Evolutionary conservation across 306 rosid species (phyloP), one percentile per base, ranked within the genome.

Genomic region (Adenanthera pavonina): DNA sequence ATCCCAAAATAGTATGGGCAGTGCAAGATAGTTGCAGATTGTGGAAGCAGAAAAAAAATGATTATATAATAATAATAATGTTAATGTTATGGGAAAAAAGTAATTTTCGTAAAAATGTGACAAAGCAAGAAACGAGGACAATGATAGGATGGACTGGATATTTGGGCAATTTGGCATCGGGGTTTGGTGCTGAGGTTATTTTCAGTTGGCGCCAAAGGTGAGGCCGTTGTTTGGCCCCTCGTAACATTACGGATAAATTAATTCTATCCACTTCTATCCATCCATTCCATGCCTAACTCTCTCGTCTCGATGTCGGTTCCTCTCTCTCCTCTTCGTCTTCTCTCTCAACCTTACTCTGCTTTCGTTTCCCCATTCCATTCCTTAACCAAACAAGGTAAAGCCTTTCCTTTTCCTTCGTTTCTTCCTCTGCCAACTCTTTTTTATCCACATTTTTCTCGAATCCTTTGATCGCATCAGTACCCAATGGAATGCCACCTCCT

Each of bases 171-270:
- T 69, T 71, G 72, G 40, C 6, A 48, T 61, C 62, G 19, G 68
- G 78, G 53, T 3, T 59, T n/a, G 35, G 40, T 12, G 49, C 14
- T 64, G 76, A 1, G 17, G 61, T 74, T 30, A 44, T 56, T 34
- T n/a, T 46, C 62, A 17, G 51, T 75, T 81, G 76, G 76, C 72
- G 77, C 85, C 77, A 75, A 76, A 34, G 41, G 76, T 43, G 14
- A 17, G 8, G 77, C n/a, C 59, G 75, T 68, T 47, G 80, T 75
- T 75, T 71, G 33, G 76, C n/a, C 44, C 80, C 84, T 47, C 14
- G 57, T 12, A 47, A 16, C 46, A 56, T 17, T 16, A n/a, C 74
- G 84, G 65, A 82, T 68, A 36, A 69, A 48, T 7, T n/a, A 65
- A 52, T 4, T 30, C 47, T 82, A 13, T 40, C 49, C 65, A 82